Percentiles rank a stretch among this genome's conserved stretches.
Conservation (phyloP, 73 alveolate genomes). For the Paramecium octaurelia region DNA sequence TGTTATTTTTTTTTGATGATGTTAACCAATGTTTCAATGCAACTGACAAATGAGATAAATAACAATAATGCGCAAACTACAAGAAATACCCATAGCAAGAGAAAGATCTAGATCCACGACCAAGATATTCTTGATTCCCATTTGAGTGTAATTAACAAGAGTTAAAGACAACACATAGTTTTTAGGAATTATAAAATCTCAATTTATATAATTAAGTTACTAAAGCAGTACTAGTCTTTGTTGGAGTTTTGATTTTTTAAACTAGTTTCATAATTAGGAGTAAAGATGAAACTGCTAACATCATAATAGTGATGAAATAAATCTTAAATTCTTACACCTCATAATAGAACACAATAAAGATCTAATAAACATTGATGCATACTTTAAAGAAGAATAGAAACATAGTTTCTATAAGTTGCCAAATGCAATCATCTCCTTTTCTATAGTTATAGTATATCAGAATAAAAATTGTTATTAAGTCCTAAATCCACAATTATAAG, state of each 20-base stretch:
- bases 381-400: conserved; percentile 46
- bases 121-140: conserved; percentile 24
- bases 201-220: background rate
- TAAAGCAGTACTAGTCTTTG: background rate
- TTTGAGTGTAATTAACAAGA: background rate
- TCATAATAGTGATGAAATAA: conserved; percentile 30
- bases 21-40: background rate
- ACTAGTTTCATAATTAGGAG: background rate
- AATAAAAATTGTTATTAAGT: conserved; percentile 35
- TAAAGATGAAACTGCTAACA: conserved; percentile 37
- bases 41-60: background rate
- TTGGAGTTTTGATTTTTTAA: background rate
- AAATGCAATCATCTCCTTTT: conserved; percentile 48
- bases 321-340: conserved; percentile 14
- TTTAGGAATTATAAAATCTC: conserved; percentile 14
- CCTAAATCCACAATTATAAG: conserved; percentile 32
- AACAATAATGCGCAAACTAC: conserved; percentile 14
- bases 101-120: conserved; percentile 27
- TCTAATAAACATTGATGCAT: background rate
- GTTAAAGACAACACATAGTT: conserved; percentile 27
- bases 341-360: conserved; percentile 17
- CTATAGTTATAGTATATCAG: conserved; percentile 31
- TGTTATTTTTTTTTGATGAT: background rate
- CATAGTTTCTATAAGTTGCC: conserved; percentile 48
- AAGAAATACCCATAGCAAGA: background rate